Percentiles rank a stretch among this genome's conserved stretches.
phyloP scores from a whole-genome alignment of 495 filamentous ascomycete genomes.

The Trichoderma orchidacearum region DNA sequence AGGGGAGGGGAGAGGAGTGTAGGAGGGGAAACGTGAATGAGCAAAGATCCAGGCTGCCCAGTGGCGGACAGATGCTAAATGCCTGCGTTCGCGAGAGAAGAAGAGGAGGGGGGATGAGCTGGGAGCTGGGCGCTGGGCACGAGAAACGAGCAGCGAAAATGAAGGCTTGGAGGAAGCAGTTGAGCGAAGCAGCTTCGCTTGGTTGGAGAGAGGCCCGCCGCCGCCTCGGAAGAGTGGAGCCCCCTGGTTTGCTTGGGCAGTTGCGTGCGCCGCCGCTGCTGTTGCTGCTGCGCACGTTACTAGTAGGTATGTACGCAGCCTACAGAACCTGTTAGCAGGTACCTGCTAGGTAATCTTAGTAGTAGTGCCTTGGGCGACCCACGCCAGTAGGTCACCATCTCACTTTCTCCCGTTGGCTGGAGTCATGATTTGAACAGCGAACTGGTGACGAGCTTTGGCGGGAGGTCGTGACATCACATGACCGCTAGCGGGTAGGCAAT shows the following conservation, averaged over 20 bases:
- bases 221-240: too few relatives aligned
- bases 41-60: not conserved
- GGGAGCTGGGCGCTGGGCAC: not conserved
- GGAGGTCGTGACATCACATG: not conserved
- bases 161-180: not conserved
- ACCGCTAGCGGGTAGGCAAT: not conserved
- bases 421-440: not conserved
- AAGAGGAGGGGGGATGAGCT: not conserved
- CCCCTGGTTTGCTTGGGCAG: not conserved
- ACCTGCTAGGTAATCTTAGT: too few relatives aligned
- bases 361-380: too few relatives aligned
- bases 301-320: too few relatives aligned
- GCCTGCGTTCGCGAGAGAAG: too few relatives aligned
- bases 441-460: not conserved
- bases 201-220: not conserved
- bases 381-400: not conserved
- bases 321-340: too few relatives aligned
- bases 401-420: not conserved
- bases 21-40: not conserved
- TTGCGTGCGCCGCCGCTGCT: not conserved
- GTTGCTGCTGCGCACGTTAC: not conserved
- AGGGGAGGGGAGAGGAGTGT: not conserved
- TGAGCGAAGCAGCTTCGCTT: not conserved
- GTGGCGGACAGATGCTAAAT: too few relatives aligned
- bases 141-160: not conserved